phyloP scores from a whole-genome alignment of 495 filamentous ascomycete species.

The Lophiotrema nucula region DNA sequence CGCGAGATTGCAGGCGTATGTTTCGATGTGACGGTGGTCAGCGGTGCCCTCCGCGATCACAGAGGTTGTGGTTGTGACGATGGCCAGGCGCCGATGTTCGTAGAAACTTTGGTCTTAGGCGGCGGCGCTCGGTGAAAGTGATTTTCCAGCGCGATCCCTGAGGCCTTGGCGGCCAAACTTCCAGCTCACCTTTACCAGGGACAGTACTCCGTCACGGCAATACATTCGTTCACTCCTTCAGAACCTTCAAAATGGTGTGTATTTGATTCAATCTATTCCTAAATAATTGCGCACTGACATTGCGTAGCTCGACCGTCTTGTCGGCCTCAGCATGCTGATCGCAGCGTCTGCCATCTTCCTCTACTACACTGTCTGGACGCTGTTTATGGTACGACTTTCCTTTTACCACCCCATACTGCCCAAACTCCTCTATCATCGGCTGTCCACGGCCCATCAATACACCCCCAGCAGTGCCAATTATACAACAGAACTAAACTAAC shows the following conservation, averaged over 20 bases:
- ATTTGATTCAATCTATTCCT: too few relatives aligned
- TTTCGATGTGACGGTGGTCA: too few relatives aligned
- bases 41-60: not conserved
- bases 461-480: too few relatives aligned
- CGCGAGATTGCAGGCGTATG: not conserved
- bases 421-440: not conserved
- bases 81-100: not conserved
- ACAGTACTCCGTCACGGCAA: not conserved
- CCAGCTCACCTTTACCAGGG: not conserved
- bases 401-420: not conserved
- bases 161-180: not conserved
- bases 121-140: not conserved
- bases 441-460: not conserved
- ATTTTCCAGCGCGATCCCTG: not conserved
- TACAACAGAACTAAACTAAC: too few relatives aligned
- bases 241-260: constrained; percentile 14
- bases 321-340: constrained; percentile 97
- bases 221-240: too few relatives aligned
- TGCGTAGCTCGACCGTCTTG: constrained; percentile 92
- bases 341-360: constrained; percentile 92
- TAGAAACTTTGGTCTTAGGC: not conserved
- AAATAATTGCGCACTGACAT: too few relatives aligned
- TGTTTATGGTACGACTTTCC: constrained; percentile 74
- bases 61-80: not conserved
- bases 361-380: constrained; percentile 98